These are phyloP conservation scores for Vickermania spadyakhi DNA, from an alignment of 208 protist species.

Conservation along the genomic window DNA sequence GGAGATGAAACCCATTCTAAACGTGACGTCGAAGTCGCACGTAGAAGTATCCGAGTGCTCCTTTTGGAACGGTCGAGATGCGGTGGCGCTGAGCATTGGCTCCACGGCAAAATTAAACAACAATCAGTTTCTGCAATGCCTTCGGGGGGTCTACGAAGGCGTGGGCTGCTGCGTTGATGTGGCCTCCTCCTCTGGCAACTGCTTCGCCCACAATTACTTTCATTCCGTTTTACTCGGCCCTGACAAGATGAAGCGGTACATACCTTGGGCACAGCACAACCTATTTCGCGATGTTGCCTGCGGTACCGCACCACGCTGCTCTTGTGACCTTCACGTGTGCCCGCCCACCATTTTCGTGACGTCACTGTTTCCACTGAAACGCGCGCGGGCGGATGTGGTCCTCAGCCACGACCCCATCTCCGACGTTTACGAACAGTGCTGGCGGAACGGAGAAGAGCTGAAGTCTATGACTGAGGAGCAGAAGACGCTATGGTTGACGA, in stretches of 20 bases:
- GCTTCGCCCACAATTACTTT: constrained; percentile 48
- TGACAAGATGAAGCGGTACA: too few relatives aligned
- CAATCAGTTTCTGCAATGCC: constrained; percentile 33
- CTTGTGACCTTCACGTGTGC: not conserved
- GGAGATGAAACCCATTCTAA: constrained; percentile 14
- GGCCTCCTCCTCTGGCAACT: constrained; percentile 10
- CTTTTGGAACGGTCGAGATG: constrained; percentile 49
- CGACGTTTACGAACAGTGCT: constrained; percentile 39
- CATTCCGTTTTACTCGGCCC: constrained; percentile 43
- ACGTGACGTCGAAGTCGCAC: constrained; percentile 23
- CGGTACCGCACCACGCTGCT: not conserved
- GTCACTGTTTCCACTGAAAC: constrained; percentile 10
- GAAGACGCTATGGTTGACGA: too few relatives aligned
- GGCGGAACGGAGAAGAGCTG: too few relatives aligned
- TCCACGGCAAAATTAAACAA: constrained; percentile 20
- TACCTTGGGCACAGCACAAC: constrained; percentile 12
- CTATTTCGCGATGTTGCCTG: not conserved
- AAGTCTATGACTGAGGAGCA: too few relatives aligned
- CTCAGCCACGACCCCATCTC: constrained; percentile 54
- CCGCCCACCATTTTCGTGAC: constrained; percentile 6
- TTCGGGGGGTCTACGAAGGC: constrained; percentile 53
- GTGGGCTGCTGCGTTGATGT: constrained; percentile 29
- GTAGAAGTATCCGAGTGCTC: constrained; percentile 26
- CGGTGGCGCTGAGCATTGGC: constrained; percentile 42
- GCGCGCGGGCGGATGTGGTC: constrained; percentile 29